A percentile compares a stretch with the other conserved stretches of the same genome.
Conservation (phyloP, 2,329 filamentous ascomycete genomes). For the Colletotrichum aenigma region DNA sequence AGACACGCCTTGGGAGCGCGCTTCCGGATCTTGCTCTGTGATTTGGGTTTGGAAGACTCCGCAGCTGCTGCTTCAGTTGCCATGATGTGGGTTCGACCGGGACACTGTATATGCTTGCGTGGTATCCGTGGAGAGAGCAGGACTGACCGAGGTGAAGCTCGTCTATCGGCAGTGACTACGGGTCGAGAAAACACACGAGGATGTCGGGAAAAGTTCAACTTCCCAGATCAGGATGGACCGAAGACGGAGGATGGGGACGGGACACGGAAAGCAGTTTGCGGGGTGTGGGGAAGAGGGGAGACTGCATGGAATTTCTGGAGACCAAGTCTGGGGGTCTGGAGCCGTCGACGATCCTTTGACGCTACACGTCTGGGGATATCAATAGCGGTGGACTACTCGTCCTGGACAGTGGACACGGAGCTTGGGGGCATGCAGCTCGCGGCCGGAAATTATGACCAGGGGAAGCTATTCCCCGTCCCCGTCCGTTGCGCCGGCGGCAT, state of each 20-base stretch:
- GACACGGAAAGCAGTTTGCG: constrained; percentile 20
- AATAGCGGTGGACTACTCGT: neutral
- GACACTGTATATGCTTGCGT: neutral
- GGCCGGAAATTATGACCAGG: neutral
- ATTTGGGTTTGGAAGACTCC: constrained; percentile 31
- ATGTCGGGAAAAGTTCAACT: neutral
- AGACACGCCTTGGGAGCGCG: constrained; percentile 55
- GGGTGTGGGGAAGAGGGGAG: constrained; percentile 26
- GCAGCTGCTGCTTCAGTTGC: constrained; percentile 22
- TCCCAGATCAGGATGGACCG: constrained; percentile 1
- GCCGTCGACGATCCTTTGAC: constrained; percentile 12
- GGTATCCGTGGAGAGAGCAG: neutral
- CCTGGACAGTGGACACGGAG: neutral
- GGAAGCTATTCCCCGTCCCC: neutral
- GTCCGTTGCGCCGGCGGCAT: neutral
- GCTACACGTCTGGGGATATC: constrained; percentile 1
- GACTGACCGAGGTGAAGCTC: constrained; percentile 9
- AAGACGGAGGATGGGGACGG: constrained; percentile 1
- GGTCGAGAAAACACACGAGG: constrained; percentile 9
- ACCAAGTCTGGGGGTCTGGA: constrained; percentile 5
- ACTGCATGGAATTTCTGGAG: neutral
- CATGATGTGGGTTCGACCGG: neutral
- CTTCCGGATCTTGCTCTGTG: constrained; percentile 42
- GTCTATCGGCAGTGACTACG: neutral
- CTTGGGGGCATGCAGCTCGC: neutral